Evolutionary conservation across 768 basidiomycete species (phyloP), one percentile per base, ranked within the genome.

Genomic region (Chlorophyllum brunneum): DNA sequence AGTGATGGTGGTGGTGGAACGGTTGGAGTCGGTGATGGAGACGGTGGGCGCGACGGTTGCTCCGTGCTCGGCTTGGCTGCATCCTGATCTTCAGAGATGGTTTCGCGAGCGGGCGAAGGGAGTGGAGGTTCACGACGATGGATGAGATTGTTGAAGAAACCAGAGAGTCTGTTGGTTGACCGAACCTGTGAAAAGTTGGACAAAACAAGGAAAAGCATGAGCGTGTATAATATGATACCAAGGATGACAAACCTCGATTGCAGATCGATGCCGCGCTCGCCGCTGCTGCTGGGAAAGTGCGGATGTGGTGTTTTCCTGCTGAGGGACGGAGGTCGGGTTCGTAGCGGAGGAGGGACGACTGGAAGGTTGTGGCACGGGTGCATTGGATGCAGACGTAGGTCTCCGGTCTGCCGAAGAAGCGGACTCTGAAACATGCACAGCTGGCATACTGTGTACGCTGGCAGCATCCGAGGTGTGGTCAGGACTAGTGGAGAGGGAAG

Each of bases 111-210:
- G 2, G 51, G 26, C 8, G 45, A 24, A 4, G 49, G 52, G 2
- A 70, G 61, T 11, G 66, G 58, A 34, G 67, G 69, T 48, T 90
- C 86, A 43, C 86, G 78, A 51, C 89, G 81, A 62, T 86, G 82
- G 5, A 92, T 87, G 53, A 92, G 75, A 59, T 80, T 82, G 13
- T 80, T 85, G 65, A 92, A 83, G 68, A 92, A 92, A n/a, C 90
- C 90, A 22, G 91, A 92, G 26, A 92, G 73, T 24, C 90, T 78
- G 63, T 84, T 89, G 23, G 85, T 76, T 33, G 84, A 70, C 51
- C 88, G 83, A 54, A 68, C 66, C 78, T 85, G 49, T 23, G 37
- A 43, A 36, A 42, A 18, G 10, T 51, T 44, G 24, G 22, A 49
- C 20, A 48, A 39, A 4, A 38, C 34, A 42, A 34, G 55, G 45